These are phyloP conservation scores for Thalassiosira delicatula DNA, from an alignment of 352 stramenopile species.

Conservation along the genomic window DNA sequence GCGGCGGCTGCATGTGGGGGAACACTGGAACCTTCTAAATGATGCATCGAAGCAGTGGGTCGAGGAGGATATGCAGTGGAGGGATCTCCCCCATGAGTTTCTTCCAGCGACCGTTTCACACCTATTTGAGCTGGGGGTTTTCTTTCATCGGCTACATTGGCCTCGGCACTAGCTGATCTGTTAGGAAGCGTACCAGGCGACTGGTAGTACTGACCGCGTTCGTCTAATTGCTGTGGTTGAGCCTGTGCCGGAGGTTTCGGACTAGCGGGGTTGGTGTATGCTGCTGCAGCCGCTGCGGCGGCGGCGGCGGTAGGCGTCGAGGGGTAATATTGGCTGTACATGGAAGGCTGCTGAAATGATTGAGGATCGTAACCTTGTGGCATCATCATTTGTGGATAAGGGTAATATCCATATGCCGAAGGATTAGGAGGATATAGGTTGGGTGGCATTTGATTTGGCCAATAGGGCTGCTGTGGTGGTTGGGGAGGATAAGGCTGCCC, in stretches of 20 bases:
- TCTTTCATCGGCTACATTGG: slow-evolving; percentile 25
- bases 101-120: slow-evolving; percentile 22
- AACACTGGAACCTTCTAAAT: background rate
- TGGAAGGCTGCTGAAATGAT: slow-evolving; percentile 36
- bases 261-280: no score
- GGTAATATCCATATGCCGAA: slow-evolving; percentile 39
- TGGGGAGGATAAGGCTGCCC: slow-evolving; percentile 20
- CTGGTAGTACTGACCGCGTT: slow-evolving; percentile 29
- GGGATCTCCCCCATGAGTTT: slow-evolving; percentile 18
- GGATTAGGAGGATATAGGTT: slow-evolving; percentile 26
- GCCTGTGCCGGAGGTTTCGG: background rate
- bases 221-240: slow-evolving; percentile 26
- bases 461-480: slow-evolving; percentile 29
- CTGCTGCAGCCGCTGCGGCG: no score
- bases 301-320: slow-evolving; percentile 22
- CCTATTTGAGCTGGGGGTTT: slow-evolving; percentile 27
- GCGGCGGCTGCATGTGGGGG: slow-evolving; percentile 14
- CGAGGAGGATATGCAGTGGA: slow-evolving; percentile 5
- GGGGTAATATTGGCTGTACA: slow-evolving; percentile 39
- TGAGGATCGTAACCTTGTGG: slow-evolving; percentile 45
- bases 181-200: background rate
- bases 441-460: slow-evolving; percentile 14
- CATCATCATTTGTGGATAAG: slow-evolving; percentile 46
- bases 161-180: slow-evolving; percentile 8
- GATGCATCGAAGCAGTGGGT: background rate